Evolutionary conservation across 148 eudicot genomes (phyloP), one percentile per base, ranked within the genome.

Genomic region (Nyssa sinensis): DNA sequence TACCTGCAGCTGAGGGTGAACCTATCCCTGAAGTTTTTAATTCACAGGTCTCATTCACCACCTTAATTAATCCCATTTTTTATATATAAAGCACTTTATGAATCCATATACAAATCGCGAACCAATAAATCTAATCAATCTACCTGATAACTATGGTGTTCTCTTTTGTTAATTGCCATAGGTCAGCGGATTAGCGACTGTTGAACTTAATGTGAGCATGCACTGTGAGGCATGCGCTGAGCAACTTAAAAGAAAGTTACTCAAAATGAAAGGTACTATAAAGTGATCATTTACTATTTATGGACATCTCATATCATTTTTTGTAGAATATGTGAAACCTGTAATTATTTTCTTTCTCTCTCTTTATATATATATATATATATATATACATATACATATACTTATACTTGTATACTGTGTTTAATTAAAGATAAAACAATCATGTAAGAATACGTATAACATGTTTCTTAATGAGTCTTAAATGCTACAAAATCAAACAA

Each of bases 191-290:
- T 76, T 82, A 63, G 83, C 86, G 19, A 90, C 94, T 1, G 90
- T 95, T 79, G 99, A 92, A 70, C 92, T 95, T 6, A 90, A 69
- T 74, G 97, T 95, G 24, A 92, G 90, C 81, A 95, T 95, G 99
- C 99, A 95, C 64, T 95, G 97, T 72, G 92, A 89, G 69, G 97
- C 99, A 5, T 95, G 99, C 63, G 97, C 99, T 32, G 86, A 79
- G 62, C 99, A 90, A 61, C 94, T 95, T 58, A 92, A 95, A 82
- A 90, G 80, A 79, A 95, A 90, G 75, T 92, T 95, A 55, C 99
- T 95, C 71, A 88, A 89, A 86, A 92, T 95, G 99, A 86, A 81
- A 86, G 98, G 97, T 92, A 84, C 24, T 55, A 19, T n/a, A n/a
- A n/a, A n/a, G n/a, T n/a, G 0, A 17, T n/a, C 24, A 21, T 55